Base-by-base conservation (phyloP, 768 basidiomycete species). In the Leccinum rimulosum region DNA sequence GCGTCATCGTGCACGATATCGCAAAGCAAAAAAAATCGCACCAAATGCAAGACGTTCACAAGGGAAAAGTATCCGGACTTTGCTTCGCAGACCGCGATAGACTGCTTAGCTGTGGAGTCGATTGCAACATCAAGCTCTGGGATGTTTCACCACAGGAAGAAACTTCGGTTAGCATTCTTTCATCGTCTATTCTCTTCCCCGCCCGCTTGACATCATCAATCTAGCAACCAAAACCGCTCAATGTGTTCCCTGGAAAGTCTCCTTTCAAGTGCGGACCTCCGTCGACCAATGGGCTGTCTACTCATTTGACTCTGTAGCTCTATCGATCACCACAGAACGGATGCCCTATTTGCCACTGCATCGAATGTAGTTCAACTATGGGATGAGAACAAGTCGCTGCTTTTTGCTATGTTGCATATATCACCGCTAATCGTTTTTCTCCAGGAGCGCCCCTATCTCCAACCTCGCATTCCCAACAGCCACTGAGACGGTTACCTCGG, bases 331-430 rank as follows among this genome's bases (percentile, higher is more conserved):
- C 97, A 98, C 70, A 83, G 89, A 50, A 84, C 84, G 36, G 91
- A 95, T 58, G 79, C 88, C n/a, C 73, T 94, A 4, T 99, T 99
- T 66, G 96, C 95, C 1, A 95, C 96, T 0, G 95, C 94, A 2
- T 96, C 94, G 0, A 93, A 89, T 65, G 82, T 84, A 51, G 95
- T 99, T 7, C 96, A 98, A 72, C 82, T 99, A 64, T 99, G 97
- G 97, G 97, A 99, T 66, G 94, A 98, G 74, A 95, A 89, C 38
- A 93, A 93, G 91, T 93, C 36, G 15, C 2, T 64, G 10, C 35
- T 45, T 35, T 49, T 47, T 45, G 15, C 22, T 25, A 9, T 43
- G 11, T 17, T 15, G 15, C 19, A 14, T 43, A 25, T 55, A 1
- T 19, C n/a, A 31, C 22, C 45, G 30, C 38, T 72, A 5, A 72